Conservation (phyloP, 2,329 filamentous ascomycete genomes). For the Trichophyton verrucosum region DNA sequence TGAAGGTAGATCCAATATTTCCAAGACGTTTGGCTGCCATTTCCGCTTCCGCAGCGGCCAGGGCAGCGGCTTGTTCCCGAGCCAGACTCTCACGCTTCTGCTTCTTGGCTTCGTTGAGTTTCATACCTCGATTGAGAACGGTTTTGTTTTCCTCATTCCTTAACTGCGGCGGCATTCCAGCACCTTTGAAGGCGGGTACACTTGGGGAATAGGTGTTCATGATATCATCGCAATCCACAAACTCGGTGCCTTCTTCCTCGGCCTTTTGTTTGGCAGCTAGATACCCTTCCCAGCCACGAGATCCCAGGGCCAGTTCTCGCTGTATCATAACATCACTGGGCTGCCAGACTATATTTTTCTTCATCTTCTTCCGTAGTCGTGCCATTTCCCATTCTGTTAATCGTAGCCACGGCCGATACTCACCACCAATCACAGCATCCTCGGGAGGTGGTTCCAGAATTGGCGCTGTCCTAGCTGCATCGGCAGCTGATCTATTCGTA, state of each 20-base stretch:
- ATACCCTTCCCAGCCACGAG: conserved; percentile 42
- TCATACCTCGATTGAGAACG: conserved; percentile 47
- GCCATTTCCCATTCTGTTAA: conserved; percentile 58
- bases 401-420: conserved; percentile 50
- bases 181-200: conserved; percentile 29
- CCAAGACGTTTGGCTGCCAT: conserved; percentile 27
- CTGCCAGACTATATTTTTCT: conserved; percentile 58
- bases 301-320: conserved; percentile 48
- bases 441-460: conserved; percentile 47
- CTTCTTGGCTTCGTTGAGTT: conserved; percentile 50
- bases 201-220: conserved; percentile 28
- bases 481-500: conserved; percentile 31
- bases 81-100: conserved; percentile 44
- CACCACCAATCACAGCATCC: conserved; percentile 48
- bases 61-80: conserved; percentile 37
- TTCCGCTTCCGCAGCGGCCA: conserved; percentile 27
- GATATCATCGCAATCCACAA: conserved; percentile 45
- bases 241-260: conserved; percentile 39
- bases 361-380: conserved; percentile 54
- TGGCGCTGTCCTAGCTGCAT: conserved; percentile 31
- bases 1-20: conserved; percentile 28
- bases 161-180: conserved; percentile 22
- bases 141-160: conserved; percentile 35
- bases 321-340: conserved; percentile 56
- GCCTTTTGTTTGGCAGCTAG: conserved; percentile 39